Evolutionary conservation across 1,284 basidiomycete genomes (phyloP).

Genomic region (Albatrellus sp.): DNA sequence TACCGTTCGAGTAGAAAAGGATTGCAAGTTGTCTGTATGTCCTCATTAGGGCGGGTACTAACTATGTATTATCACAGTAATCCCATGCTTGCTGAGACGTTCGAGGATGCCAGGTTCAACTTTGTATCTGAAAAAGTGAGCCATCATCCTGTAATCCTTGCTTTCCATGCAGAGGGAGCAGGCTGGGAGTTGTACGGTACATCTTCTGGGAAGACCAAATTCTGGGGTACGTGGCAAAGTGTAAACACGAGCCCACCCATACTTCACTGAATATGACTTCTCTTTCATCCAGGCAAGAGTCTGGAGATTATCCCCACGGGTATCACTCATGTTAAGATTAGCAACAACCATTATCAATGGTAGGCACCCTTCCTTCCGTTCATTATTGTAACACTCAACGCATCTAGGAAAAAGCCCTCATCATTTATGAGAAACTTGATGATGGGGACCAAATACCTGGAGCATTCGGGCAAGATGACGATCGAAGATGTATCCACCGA

Average conservation of each 20-base stretch:
- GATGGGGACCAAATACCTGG: constrained; percentile 84
- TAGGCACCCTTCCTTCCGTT: constrained; percentile 17
- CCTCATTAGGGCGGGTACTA: background rate
- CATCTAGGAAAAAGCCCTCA: constrained; percentile 65
- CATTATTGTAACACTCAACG: background rate
- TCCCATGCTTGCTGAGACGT: constrained; percentile 83
- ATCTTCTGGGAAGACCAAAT: constrained; percentile 73
- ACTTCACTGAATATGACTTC: constrained; percentile 12
- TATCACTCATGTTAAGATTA: constrained; percentile 50
- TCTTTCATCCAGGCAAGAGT: constrained; percentile 50
- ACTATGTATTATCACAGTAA: constrained; percentile 37
- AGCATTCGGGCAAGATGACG: constrained; percentile 66
- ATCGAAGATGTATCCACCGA: constrained; percentile 51
- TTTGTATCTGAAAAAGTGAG: constrained; percentile 85
- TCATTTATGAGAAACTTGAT: constrained; percentile 84
- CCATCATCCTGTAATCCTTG: constrained; percentile 76
- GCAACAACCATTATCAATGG: constrained; percentile 58
- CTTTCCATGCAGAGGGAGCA: constrained; percentile 71
- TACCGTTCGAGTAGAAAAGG: constrained; percentile 75
- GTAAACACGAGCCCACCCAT: constrained; percentile 12
- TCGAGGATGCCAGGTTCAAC: constrained; percentile 68
- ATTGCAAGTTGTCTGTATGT: constrained; percentile 44
- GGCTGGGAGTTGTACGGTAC: constrained; percentile 67
- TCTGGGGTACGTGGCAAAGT: constrained; percentile 55
- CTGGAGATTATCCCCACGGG: constrained; percentile 76